Base-by-base conservation (phyloP, 805 yeast species). In the Teunomyces gatunensis region DNA sequence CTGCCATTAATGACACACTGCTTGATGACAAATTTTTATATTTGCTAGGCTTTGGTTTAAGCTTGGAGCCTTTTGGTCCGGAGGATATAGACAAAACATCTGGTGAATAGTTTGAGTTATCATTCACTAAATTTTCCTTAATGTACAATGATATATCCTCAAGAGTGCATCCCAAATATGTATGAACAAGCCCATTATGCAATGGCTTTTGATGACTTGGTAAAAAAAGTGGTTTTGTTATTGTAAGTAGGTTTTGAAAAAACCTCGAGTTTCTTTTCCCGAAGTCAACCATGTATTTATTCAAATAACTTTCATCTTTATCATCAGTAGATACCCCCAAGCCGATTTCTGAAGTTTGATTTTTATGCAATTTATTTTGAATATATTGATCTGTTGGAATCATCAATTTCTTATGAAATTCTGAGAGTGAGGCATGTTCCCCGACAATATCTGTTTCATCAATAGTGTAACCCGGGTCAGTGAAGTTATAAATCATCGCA, bases 381-480 rank as follows among this genome's bases (percentile, higher is more conserved):
- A 68, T 42, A 43, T 56, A 68, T 50, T 67, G 73, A 45, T 68
- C 73, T 1, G 71, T 67, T 4, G 73, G 73, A 7, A 61, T 45
- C 54, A 67, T 51, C 25, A 67, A 41, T 50, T 64, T 67, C 44
- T 58, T 65, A 34, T 63, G 70, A 6, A 65, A 54, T 29, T 64
- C 69, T 21, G 46, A 39, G n/a, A 64, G 47, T 3, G 59, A 47
- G 0, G 54, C 42, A 45, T 60, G 64, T 6, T 64, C 67, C 3
- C 44, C 37, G 5, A 47, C 27, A 32, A 48, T 50, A 2, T 63
- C 71, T 5, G 39, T 20, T 11, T 59, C 65, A 12, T 67, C 72
- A 5, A 57, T 32, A 1, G 61, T 43, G 48, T 57, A 65, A 30
- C 58, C 64, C 0, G 70, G 66, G 40, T 67, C 64, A 0, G 73